Evolutionary conservation across 2,329 filamentous ascomycete genomes (phyloP), one percentile per base, ranked within the genome.

Genomic region (Zymoseptoria passerinii): DNA sequence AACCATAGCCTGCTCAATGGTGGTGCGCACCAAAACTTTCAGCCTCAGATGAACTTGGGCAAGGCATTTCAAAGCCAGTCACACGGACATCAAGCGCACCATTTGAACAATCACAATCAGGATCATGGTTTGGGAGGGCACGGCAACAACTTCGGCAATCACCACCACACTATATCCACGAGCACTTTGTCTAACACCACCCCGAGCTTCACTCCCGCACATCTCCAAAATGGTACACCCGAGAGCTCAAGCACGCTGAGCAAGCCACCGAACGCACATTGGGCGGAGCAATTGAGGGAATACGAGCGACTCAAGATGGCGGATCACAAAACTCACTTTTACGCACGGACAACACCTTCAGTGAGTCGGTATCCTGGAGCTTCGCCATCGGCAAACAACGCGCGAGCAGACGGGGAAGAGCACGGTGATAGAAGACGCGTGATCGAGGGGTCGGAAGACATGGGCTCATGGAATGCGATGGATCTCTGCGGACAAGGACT

Each of bases 401-500:
- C 78, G 71, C 66, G 78, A 72, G 74, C 76, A 69, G 72, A 80
- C 68, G 67, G 78, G 70, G 72, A 81, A 27, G 76, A 79, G 61
- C 81, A 85, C 64, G 81, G 81, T 65, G 78, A 86, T 67, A 87
- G 87, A 67, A 79, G 88, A 57, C 83, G 65, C n/a, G 63, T 61
- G 19, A 58, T 61, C 4, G 88, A 60, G 82, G 83, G 68, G 79
- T 82, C 59, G 80, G 82, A 63, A 84, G 85, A 75, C 58, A 72
- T 75, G 66, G 76, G 71, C 79, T 87, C 63, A 88, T 97, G 94
- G 94, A 84, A 90, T 72, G 91, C 92, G 64, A 80, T 99, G 67
- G 94, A 99, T 74, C 87, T 97, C 72, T 94, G 92, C 67, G 94
- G 94, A n/a, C 94, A 97, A 76, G 92, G 92, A 19, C 79, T 99